Base-by-base conservation (phyloP, 2,329 filamentous ascomycete species). In the Pseudopyrenochaeta lycopersici region DNA sequence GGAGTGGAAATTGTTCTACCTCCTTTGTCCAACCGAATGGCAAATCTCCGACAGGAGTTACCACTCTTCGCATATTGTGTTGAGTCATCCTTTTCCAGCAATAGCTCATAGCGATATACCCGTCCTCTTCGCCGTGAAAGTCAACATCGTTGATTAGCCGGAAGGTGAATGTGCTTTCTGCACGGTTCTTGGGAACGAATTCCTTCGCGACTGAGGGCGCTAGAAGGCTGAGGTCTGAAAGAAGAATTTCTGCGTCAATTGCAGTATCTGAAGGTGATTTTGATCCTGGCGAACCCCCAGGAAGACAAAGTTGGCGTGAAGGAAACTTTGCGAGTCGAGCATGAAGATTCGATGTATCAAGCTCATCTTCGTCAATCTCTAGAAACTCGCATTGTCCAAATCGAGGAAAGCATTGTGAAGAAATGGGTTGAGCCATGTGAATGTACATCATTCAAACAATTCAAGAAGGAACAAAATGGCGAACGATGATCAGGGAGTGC, bases 61-160 rank as follows among this genome's bases (percentile, higher is more conserved):
- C 52, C 1, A 68, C 58, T 46, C 55, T 64, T 45, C 62, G 54
- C 47, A 70, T 59, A 23, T 56, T 60, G 52, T 75, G 41, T 64
- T 67, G 44, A 49, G 63, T 48, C 44, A 52, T 56, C 36, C 64
- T 66, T 48, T 75, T 76, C 54, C 77, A 74, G 51, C 77, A 74
- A 56, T 80, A 80, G 63, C 77, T 80, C 42, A 80, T 56, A 3
- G 78, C 77, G 33, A 80, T 76, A 55, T 76, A 80, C 4, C 75
- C 72, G n/a, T 58, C 41, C 41, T 75, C 74, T 30, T 76, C 71
- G 35, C 64, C 67, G 5, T 56, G 60, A 10, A 61, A 66, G 6
- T 69, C 60, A 27, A 72, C 52, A 21, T 76, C 72, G 45, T 70
- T 71, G 54, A 80, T 75, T 18, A 80, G 66, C 32, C 76, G 66